Percentiles rank a stretch among this genome's conserved stretches.
Evolutionary conservation across 2,329 filamentous ascomycete species (phyloP).

Genomic region (Leptographium flavum): DNA sequence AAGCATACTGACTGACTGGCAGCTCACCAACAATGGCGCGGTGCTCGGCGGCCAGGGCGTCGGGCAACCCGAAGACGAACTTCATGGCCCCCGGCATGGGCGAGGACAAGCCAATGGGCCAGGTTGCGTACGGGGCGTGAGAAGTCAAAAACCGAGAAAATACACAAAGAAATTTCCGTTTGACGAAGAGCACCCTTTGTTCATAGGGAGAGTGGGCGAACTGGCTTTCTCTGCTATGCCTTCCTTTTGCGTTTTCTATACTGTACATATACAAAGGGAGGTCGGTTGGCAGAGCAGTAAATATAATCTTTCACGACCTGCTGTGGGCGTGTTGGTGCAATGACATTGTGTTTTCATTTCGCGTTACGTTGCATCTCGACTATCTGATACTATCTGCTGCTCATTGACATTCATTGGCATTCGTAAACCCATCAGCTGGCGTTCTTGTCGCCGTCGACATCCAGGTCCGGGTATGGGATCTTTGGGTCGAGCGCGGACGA

Average conservation of each 20-base stretch:
- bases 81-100: slow-evolving; percentile 61
- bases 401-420: neutral
- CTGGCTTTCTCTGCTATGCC: slow-evolving; percentile 12
- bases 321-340: neutral
- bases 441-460: too few relatives aligned
- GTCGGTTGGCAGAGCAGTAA: slow-evolving; percentile 9
- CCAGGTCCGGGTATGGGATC: slow-evolving; percentile 16
- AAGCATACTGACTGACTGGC: neutral
- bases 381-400: neutral
- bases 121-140: slow-evolving; percentile 44
- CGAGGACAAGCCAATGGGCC: slow-evolving; percentile 46
- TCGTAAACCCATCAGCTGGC: neutral
- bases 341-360: neutral
- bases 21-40: slow-evolving; percentile 98
- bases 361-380: neutral
- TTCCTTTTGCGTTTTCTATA: slow-evolving; percentile 4
- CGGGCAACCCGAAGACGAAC: slow-evolving; percentile 63
- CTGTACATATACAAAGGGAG: slow-evolving; percentile 15
- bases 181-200: neutral
- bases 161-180: slow-evolving; percentile 1
- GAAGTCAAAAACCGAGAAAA: slow-evolving; percentile 9
- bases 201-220: slow-evolving; percentile 10
- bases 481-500: slow-evolving; percentile 17
- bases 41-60: slow-evolving; percentile 84
- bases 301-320: slow-evolving; percentile 5